Conservation (phyloP, 371 early-diverging fungal genomes). For the Apophysomyces sp. region DNA sequence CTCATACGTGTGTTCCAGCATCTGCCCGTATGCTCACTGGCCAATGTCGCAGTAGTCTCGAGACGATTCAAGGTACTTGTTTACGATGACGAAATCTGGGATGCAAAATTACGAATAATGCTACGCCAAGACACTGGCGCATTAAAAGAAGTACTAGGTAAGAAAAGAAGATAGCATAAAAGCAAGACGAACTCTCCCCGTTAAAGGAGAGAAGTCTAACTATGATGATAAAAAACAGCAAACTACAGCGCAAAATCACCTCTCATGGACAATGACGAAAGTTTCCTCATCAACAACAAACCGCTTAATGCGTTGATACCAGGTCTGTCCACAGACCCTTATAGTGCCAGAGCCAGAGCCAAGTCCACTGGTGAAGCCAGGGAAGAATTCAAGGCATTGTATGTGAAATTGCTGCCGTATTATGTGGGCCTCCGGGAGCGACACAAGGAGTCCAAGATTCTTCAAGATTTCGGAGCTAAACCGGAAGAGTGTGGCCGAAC, state of each 20-base stretch:
- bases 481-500: slow-evolving; percentile 68
- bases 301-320: slow-evolving; percentile 55
- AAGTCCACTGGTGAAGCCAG: slow-evolving; percentile 58
- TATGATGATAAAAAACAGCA: background rate
- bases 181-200: background rate
- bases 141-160: slow-evolving; percentile 27
- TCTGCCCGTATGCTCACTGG: slow-evolving; percentile 49
- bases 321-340: slow-evolving; percentile 58
- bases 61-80: slow-evolving; percentile 65
- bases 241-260: slow-evolving; percentile 16
- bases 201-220: slow-evolving; percentile 5
- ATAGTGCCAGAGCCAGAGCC: slow-evolving; percentile 49
- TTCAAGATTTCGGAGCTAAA: slow-evolving; percentile 66
- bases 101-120: slow-evolving; percentile 46
- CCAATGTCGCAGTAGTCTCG: slow-evolving; percentile 51
- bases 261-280: slow-evolving; percentile 31
- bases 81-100: slow-evolving; percentile 68
- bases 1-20: slow-evolving; percentile 48
- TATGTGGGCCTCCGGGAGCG: slow-evolving; percentile 69
- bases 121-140: slow-evolving; percentile 34
- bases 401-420: slow-evolving; percentile 65
- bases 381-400: slow-evolving; percentile 68
- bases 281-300: slow-evolving; percentile 47
- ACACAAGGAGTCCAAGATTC: slow-evolving; percentile 68
- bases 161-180: background rate